These are phyloP conservation scores for Cladophialophora yegresii DNA, from an alignment of 2,329 filamentous ascomycete genomes.

Conservation along the genomic window DNA sequence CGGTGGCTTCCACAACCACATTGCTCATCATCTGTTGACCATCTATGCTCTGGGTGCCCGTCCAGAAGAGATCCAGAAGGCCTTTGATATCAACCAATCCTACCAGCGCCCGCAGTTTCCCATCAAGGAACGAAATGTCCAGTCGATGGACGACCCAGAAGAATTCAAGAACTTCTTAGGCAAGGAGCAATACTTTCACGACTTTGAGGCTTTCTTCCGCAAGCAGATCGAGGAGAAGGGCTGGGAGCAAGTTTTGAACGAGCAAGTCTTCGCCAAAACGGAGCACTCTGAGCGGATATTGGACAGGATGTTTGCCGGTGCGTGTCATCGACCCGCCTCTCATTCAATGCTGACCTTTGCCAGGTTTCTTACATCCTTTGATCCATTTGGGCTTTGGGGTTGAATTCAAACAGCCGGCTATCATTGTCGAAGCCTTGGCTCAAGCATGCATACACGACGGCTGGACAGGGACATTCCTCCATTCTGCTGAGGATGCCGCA, in stretches of 20 bases:
- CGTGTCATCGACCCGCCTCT: slow-evolving; percentile 25
- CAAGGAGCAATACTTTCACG: slow-evolving; percentile 65
- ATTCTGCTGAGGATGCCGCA: slow-evolving; percentile 54
- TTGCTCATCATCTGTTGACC: slow-evolving; percentile 35
- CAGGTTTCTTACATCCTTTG: slow-evolving; percentile 69
- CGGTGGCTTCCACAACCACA: slow-evolving; percentile 66
- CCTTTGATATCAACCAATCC: slow-evolving; percentile 63
- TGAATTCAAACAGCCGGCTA: slow-evolving; percentile 73
- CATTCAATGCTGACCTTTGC: slow-evolving; percentile 6
- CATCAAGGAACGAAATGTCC: slow-evolving; percentile 53
- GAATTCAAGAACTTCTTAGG: slow-evolving; percentile 64
- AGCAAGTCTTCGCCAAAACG: slow-evolving; percentile 68
- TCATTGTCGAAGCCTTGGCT: slow-evolving; percentile 74
- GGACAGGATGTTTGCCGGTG: slow-evolving; percentile 66
- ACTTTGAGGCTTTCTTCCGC: slow-evolving; percentile 77
- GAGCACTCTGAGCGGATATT: slow-evolving; percentile 69
- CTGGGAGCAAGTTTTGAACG: slow-evolving; percentile 52
- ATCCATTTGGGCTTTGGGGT: slow-evolving; percentile 82
- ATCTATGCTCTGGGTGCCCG: slow-evolving; percentile 63
- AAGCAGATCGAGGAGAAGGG: slow-evolving; percentile 66
- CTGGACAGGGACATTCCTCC: slow-evolving; percentile 30
- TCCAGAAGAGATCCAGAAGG: slow-evolving; percentile 59
- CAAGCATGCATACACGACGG: slow-evolving; percentile 67
- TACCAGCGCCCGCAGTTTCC: slow-evolving; percentile 65
- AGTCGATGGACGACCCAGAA: slow-evolving; percentile 59